Evolutionary conservation across 2,329 filamentous ascomycete genomes (phyloP), one percentile per base, ranked within the genome.

Genomic region (Claviceps fusiformis): DNA sequence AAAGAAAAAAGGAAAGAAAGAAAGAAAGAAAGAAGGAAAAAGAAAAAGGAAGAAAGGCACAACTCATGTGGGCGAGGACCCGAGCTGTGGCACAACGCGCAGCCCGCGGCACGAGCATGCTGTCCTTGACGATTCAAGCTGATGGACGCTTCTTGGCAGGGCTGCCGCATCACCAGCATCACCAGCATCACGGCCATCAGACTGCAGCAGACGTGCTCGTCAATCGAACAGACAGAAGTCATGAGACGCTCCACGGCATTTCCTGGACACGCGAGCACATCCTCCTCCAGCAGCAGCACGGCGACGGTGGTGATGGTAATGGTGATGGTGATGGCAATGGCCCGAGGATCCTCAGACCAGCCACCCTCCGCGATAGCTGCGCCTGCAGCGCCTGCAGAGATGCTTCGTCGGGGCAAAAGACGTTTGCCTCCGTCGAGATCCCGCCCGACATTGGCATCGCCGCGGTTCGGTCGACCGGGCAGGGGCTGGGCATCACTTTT

Each of bases 401-500:
- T 58, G 69, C 71, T 1, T 72, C 77, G n/a, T 83, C 81, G 1
- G 80, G 79, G 48, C 80, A 84, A 58, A 80, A 82, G 64, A 77
- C 69, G 57, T 77, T 75, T 61, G 68, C 70, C 1, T 74, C 72
- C 4, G 66, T 67, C 33, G 70, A 75, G 37, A 67, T 78, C 5
- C 68, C 69, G 6, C 29, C 59, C 1, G 50, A 62, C 11, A 69
- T 75, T 33, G 52, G 58, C 13, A 64, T 75, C 24, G 57, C 61
- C 4, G 35, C 58, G 2, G 69, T 71, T 35, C 58, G 62, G 2
- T 53, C 67, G 1, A 60, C 61, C 17, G 61, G 70, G 0, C 68
- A 74, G 19, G 68, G 70, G 1, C 68, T 89, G 13, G 70, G 74
- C 24, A 68, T 92, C 8, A 64, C 70, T n/a, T 93, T 88, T 82